These are phyloP conservation scores for Camellia oleifera DNA, from an alignment of 179 eudicot genomes.

Conservation along the genomic window DNA sequence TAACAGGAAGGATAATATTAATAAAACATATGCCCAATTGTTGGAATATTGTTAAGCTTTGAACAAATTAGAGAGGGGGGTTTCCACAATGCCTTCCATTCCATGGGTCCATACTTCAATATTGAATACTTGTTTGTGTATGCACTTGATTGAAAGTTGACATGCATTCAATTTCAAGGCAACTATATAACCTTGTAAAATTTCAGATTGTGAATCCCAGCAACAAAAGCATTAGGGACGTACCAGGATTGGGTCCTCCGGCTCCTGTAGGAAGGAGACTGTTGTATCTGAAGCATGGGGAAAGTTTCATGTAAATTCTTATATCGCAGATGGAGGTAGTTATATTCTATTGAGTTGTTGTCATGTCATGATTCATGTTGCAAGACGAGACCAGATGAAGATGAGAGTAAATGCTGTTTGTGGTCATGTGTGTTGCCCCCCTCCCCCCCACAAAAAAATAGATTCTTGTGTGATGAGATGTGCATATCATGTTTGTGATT, in stretches of 20 bases:
- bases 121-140: too few species aligned
- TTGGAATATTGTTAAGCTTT: background rate
- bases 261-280: conserved; percentile 76
- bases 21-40: background rate
- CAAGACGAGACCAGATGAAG: conserved; percentile 4
- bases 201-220: conserved; percentile 78
- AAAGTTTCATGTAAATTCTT: conserved; percentile 28
- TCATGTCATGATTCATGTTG: background rate
- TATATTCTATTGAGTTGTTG: background rate
- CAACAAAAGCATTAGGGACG: conserved; percentile 83
- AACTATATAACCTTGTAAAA: background rate
- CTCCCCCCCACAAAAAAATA: background rate
- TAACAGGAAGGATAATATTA: too few species aligned
- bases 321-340: background rate
- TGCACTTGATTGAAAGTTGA: background rate
- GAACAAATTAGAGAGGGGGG: background rate
- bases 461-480: conserved; percentile 22
- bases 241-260: conserved; percentile 96
- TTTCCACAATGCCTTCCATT: background rate
- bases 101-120: background rate
- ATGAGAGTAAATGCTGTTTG: background rate
- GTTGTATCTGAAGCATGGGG: conserved; percentile 40
- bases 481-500: conserved; percentile 24
- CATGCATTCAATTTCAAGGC: background rate
- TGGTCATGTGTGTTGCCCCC: background rate